phyloP scores from a whole-genome alignment of 1,139 yeast species.

The Martiniozyma asiatica region DNA sequence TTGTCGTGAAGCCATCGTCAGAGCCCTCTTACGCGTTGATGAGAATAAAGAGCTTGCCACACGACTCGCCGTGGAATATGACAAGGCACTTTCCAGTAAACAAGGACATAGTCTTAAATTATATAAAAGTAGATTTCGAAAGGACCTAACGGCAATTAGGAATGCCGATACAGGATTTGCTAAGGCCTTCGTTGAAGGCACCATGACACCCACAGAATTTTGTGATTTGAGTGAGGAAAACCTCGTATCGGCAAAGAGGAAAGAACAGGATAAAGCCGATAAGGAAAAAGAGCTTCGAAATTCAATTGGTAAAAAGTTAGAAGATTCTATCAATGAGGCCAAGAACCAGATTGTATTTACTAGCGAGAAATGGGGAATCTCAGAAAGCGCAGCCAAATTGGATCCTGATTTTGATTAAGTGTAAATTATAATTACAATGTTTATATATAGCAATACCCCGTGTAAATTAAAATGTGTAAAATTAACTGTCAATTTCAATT shows the following conservation, averaged over 20 bases:
- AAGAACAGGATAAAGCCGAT: slow-evolving; percentile 17
- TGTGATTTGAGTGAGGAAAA: slow-evolving; percentile 14
- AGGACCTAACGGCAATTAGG: slow-evolving; percentile 21
- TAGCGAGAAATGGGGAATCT: slow-evolving; percentile 36
- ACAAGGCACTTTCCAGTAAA: slow-evolving; percentile 11
- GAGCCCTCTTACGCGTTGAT: too few relatives aligned
- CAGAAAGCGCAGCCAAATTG: slow-evolving; percentile 33
- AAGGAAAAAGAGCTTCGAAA: slow-evolving; percentile 20
- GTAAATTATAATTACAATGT: too few relatives aligned
- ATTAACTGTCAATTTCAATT: slow-evolving; percentile 6
- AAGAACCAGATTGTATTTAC: slow-evolving; percentile 25
- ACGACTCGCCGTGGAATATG: too few relatives aligned
- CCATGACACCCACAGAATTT: slow-evolving; percentile 11
- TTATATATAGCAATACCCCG: too few relatives aligned
- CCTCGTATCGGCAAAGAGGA: slow-evolving; percentile 20
- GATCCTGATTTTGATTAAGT: slow-evolving; percentile 26
- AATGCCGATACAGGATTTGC: slow-evolving; percentile 20
- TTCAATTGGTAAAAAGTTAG: slow-evolving; percentile 19
- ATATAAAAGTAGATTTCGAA: slow-evolving; percentile 19
- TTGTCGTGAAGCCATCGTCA: too few relatives aligned
- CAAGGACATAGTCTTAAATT: slow-evolving; percentile 10
- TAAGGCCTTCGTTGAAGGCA: slow-evolving; percentile 17
- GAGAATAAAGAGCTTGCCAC: too few relatives aligned
- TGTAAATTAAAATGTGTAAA: too few relatives aligned
- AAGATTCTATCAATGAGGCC: slow-evolving; percentile 23